Base-by-base conservation (phyloP, 768 basidiomycete species). In the Lactifluus volemus region DNA sequence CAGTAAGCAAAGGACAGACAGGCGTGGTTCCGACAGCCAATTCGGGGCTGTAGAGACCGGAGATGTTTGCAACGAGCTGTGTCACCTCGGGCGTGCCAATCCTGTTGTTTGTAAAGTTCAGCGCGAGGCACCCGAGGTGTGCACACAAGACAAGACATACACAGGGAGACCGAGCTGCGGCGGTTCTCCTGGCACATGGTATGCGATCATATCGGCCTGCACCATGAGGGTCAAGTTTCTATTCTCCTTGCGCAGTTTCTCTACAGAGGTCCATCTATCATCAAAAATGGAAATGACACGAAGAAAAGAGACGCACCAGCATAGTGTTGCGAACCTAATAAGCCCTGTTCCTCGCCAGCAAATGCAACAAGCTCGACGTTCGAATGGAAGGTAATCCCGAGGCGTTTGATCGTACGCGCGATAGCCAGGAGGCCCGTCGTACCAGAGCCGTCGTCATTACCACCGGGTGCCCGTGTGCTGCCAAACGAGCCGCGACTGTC, bases 121-220 rank as follows among this genome's bases (percentile, higher is more conserved):
- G 57, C n/a, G 54, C 9, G 36, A 12, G 10, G 14, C 2, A 48
- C n/a, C 21, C 21, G 6, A 14, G 15, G 2, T 5, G 30, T 36
- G 30, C 11, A 29, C 32, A 29, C 10, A 12, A 21, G 47, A 51
- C 5, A 25, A 51, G 15, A 76, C 83, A 54, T 53, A 92, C 89
- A 67, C 79, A 9, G 94, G 92, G 38, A 94, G 79, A 17, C 89
- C 92, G 9, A 97, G 80, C 70, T 97, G 94, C 2, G 81, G 71
- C 12, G 90, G 89, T 73, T 97, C 94, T 30, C 80, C 81, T 0
- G 84, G 82, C 19, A 76, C 84, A 63, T 84, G 90, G 70, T 93
- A 96, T 0, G 84, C 94, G 45, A 90, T 79, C 94, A 96, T 96
- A 68, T 97, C 94, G 0, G 89, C 89, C 71, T 96, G 94, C 52